Conservation (phyloP, 352 stramenopile species). For the Phytophthora ramorum region DNA sequence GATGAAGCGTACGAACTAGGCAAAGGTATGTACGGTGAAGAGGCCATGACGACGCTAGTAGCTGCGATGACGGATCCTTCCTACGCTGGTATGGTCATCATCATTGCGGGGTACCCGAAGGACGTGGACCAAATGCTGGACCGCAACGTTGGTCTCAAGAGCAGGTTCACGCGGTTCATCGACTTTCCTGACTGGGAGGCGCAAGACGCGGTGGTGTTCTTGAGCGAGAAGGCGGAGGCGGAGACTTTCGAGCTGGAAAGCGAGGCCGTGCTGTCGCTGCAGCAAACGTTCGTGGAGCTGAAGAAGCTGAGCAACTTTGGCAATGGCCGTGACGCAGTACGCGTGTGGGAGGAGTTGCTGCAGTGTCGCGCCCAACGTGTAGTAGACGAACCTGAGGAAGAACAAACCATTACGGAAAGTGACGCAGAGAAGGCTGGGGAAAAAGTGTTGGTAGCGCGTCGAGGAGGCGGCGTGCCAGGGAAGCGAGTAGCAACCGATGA, state of each 20-base stretch:
- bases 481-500: slow-evolving; percentile 54
- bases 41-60: slow-evolving; percentile 92
- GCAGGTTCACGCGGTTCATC: slow-evolving; percentile 89
- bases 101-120: slow-evolving; percentile 90
- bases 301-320: slow-evolving; percentile 88
- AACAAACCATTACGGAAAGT: slow-evolving; percentile 49
- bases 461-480: slow-evolving; percentile 30
- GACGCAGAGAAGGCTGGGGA: slow-evolving; percentile 54
- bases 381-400: slow-evolving; percentile 49
- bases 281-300: slow-evolving; percentile 69
- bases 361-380: slow-evolving; percentile 58
- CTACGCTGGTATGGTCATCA: slow-evolving; percentile 88
- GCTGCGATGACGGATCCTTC: slow-evolving; percentile 88
- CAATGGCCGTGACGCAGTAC: slow-evolving; percentile 88
- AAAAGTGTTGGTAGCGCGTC: slow-evolving; percentile 38
- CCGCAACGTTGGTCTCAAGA: slow-evolving; percentile 87
- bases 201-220: slow-evolving; percentile 77
- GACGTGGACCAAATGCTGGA: slow-evolving; percentile 92
- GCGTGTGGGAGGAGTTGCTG: slow-evolving; percentile 63
- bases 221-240: slow-evolving; percentile 47
- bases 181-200: slow-evolving; percentile 91
- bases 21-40: slow-evolving; percentile 79
- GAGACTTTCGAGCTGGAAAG: slow-evolving; percentile 87
- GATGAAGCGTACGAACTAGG: slow-evolving; percentile 94
- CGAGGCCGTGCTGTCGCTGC: slow-evolving; percentile 54